Base-by-base conservation (phyloP, 495 filamentous ascomycete genomes). In the Apodospora peruviana region DNA sequence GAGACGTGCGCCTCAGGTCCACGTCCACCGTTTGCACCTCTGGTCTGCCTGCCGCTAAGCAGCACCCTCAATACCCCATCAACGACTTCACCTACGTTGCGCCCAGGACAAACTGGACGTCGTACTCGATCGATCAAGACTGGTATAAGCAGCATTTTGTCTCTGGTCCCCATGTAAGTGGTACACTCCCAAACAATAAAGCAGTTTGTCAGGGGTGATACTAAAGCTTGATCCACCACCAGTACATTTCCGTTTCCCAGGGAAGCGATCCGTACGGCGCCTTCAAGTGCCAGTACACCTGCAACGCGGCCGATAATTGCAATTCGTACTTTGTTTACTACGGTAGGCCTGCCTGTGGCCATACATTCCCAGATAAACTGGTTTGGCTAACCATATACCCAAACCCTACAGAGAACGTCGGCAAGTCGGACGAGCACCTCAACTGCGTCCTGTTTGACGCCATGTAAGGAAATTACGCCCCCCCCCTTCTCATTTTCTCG, bases 241-340 rank as follows among this genome's bases (percentile, higher is more conserved):
- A 63, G 60, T 47, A 52, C 47, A 58, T 63, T 43, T 44, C 43
- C 14, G 47, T 27, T 35, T 45, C 27, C 18, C 50, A 55, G 36
- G 16, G 29, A 10, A 49, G 27, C 17, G 57, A 58, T 2, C 58
- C 53, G 1, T 65, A 59, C 21, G 64, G 53, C 17, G 56, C 61
- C 2, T 67, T 58, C 47, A 64, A 65, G 51, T 69, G 66, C 47
- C 64, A 67, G 60, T 68, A 55, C 20, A 54, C 45, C 5, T 69
- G 66, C 56, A 69, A 69, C 32, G 57, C 56, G 3, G 53, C 41
- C 1, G 42, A 21, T 8, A 38, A 42, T 2, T 68, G 66, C 38
- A 51, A 45, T n/a, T 55, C 58, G 16, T 69, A 57, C 44, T 62
- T 66, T 51, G 52, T 56, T 10, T 60, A 46, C 49, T 62, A 59